Evolutionary conservation across 768 basidiomycete species (phyloP).

Genomic region (Termitomyces sp.): DNA sequence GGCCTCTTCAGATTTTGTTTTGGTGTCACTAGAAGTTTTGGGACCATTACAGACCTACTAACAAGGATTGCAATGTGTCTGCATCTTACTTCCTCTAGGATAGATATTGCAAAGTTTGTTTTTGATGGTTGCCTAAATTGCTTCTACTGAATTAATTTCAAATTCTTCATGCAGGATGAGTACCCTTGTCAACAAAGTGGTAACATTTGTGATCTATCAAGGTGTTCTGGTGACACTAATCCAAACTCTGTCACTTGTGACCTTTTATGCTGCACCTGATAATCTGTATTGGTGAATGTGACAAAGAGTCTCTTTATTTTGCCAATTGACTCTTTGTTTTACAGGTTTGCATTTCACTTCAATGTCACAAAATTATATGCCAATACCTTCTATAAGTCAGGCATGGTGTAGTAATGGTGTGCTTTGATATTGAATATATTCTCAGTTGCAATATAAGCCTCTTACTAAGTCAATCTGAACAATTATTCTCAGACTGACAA

Average conservation of each 20-base stretch:
- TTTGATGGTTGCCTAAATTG: neutral
- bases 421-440: slow-evolving; percentile 13
- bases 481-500: neutral
- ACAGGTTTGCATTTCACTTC: slow-evolving; percentile 40
- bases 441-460: slow-evolving; percentile 27
- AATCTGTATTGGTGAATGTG: slow-evolving; percentile 31
- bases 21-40: slow-evolving; percentile 37
- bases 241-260: slow-evolving; percentile 32
- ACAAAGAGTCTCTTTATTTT: too few relatives aligned
- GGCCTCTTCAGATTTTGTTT: slow-evolving; percentile 29
- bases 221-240: slow-evolving; percentile 38
- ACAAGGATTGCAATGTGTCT: slow-evolving; percentile 40
- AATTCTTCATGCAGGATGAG: slow-evolving; percentile 25
- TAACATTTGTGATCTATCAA: slow-evolving; percentile 34
- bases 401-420: slow-evolving; percentile 10
- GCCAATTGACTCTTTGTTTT: neutral
- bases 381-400: slow-evolving; percentile 41
- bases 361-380: slow-evolving; percentile 44
- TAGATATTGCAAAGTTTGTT: slow-evolving; percentile 28
- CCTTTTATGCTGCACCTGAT: slow-evolving; percentile 32
- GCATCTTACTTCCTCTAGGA: slow-evolving; percentile 28
- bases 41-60: slow-evolving; percentile 34
- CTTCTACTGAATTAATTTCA: neutral
- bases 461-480: too few relatives aligned
- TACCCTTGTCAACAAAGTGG: slow-evolving; percentile 31